These are phyloP conservation scores for Erythrophleum fordii DNA, from an alignment of 306 rosid species.

Conservation along the genomic window DNA sequence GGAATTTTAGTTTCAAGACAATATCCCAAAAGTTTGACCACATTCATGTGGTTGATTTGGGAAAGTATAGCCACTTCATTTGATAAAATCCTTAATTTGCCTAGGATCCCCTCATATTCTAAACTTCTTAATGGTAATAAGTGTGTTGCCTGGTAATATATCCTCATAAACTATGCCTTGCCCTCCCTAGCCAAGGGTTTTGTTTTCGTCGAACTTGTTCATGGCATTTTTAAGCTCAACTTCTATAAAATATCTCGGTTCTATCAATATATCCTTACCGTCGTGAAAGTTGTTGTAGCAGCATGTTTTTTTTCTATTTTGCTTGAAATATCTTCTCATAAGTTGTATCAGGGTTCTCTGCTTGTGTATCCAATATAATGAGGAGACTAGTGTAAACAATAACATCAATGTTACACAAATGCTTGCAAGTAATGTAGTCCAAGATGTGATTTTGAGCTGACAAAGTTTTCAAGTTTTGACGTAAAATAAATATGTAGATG, in stretches of 20 bases:
- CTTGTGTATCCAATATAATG: constrained; percentile 8
- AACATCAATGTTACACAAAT: background rate
- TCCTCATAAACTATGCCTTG: constrained; percentile 50
- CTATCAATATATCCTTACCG: background rate
- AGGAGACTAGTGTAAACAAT: background rate
- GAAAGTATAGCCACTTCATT: constrained; percentile 52
- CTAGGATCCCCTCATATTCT: constrained; percentile 35
- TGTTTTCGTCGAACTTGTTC: constrained; percentile 35
- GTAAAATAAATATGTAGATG: background rate
- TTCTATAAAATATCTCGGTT: constrained; percentile 33
- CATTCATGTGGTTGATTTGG: constrained; percentile 58
- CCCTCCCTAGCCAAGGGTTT: constrained; percentile 49
- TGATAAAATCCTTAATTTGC: constrained; percentile 50
- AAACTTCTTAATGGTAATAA: constrained; percentile 51
- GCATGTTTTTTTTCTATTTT: constrained; percentile 47
- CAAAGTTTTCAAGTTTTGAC: no score
- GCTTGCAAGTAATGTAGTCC: background rate
- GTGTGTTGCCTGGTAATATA: background rate
- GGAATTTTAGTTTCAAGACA: constrained; percentile 56
- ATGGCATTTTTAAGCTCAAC: constrained; percentile 50
- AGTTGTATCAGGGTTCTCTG: background rate
- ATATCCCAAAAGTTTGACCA: constrained; percentile 56
- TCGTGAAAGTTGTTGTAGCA: background rate
- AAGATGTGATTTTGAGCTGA: no score
- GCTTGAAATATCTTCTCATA: background rate